Evolutionary conservation across 371 early-diverging fungal species (phyloP).

Genomic region (Mycotypha africana): DNA sequence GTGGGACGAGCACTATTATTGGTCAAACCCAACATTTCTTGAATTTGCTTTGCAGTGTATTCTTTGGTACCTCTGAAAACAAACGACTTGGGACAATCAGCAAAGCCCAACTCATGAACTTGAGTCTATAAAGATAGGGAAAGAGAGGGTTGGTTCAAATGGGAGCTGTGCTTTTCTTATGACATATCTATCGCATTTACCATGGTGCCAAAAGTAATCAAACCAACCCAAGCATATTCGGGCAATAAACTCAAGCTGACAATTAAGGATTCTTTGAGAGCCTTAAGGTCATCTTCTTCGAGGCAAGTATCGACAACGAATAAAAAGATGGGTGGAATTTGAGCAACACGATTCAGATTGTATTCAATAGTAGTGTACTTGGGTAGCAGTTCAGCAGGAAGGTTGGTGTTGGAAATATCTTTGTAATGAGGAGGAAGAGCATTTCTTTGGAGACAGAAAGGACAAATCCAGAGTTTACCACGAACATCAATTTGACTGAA

Average conservation of each 20-base stretch:
- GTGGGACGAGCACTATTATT: conserved; percentile 49
- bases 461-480: conserved; percentile 98
- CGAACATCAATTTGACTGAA: conserved; percentile 90
- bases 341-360: conserved; percentile 72
- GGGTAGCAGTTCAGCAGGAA: conserved; percentile 95
- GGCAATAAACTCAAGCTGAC: conserved; percentile 90
- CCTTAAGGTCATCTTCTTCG: conserved; percentile 93
- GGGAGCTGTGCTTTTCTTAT: neutral
- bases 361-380: conserved; percentile 99
- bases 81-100: conserved; percentile 94
- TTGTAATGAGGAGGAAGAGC: conserved; percentile 98
- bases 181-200: too few species aligned
- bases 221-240: conserved; percentile 91
- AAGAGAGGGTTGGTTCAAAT: too few species aligned
- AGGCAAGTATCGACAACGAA: conserved; percentile 99
- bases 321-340: conserved; percentile 93
- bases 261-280: conserved; percentile 92
- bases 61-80: conserved; percentile 98
- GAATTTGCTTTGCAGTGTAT: conserved; percentile 91
- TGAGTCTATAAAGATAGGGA: conserved; percentile 63
- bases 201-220: conserved; percentile 99
- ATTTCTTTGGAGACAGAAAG: conserved; percentile 98
- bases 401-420: conserved; percentile 91
- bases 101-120: conserved; percentile 93
- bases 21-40: conserved; percentile 89